Evolutionary conservation across 495 filamentous ascomycete genomes (phyloP).

Genomic region (Podospora tetraspora): DNA sequence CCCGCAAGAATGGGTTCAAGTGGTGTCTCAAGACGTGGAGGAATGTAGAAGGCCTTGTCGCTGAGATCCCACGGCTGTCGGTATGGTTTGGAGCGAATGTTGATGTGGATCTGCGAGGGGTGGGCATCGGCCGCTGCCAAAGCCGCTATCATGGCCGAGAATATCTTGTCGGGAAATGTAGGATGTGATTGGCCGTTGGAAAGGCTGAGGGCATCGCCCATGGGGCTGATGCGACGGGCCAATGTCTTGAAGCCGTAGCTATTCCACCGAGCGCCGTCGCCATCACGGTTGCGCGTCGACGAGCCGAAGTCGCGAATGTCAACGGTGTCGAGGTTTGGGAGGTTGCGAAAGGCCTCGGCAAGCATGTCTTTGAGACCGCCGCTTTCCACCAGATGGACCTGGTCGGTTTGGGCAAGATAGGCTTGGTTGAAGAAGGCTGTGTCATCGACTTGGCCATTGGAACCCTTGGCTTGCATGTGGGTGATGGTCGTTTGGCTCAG

Average conservation of each 20-base stretch:
- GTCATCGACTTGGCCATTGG: too few species aligned
- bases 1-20: slow-evolving; percentile 28
- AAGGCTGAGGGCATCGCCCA: neutral
- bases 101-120: slow-evolving; percentile 35
- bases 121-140: slow-evolving; percentile 30
- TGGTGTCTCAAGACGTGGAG: slow-evolving; percentile 22
- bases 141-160: slow-evolving; percentile 29
- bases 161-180: slow-evolving; percentile 16
- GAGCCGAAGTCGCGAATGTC: slow-evolving; percentile 48
- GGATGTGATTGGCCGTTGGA: neutral
- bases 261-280: slow-evolving; percentile 17
- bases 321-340: slow-evolving; percentile 43
- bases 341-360: slow-evolving; percentile 43
- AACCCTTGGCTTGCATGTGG: too few species aligned
- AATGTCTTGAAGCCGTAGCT: slow-evolving; percentile 36
- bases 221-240: neutral
- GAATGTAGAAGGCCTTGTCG: slow-evolving; percentile 34
- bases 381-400: slow-evolving; percentile 31
- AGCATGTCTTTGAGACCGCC: slow-evolving; percentile 44
- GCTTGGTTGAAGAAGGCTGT: neutral
- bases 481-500: neutral
- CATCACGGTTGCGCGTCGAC: slow-evolving; percentile 28
- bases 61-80: slow-evolving; percentile 11
- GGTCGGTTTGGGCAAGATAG: slow-evolving; percentile 15
- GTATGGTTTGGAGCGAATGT: slow-evolving; percentile 21